Base-by-base conservation (phyloP, 371 early-diverging fungal species). In the Parasitella parasitica region DNA sequence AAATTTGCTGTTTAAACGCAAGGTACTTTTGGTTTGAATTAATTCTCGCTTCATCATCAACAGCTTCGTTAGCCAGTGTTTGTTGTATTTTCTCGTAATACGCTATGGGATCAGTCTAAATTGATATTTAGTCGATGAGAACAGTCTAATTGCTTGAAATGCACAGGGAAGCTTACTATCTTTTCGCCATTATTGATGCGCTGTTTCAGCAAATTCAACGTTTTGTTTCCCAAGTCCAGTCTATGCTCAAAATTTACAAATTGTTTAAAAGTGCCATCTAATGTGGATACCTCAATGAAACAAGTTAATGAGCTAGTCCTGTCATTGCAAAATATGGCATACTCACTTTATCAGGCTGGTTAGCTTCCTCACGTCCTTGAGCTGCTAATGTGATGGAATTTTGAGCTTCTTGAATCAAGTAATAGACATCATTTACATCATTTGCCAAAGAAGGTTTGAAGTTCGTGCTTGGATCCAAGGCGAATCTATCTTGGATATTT, bases 1-100 rank as follows among this genome's bases (percentile, higher is more conserved):
- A 71, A 36, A 71, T 37, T n/a, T 15, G 30, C 20, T 71, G 67
- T 57, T 55, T 59, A 54, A 63, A 71, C 0, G 12, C 7, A 22
- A 39, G 20, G 13, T 60, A 63, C 15, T 15, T 51, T 0, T 48
- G 30, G 30, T 61, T 49, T 12, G 50, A 39, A 16, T 34, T 16
- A 30, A 63, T 63, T 41, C 57, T 60, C 1, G 39, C 41, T 6
- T 56, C 58, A 4, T 66, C 63, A 18, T 27, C 38, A 30, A 16
- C 4, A 22, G 39, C 30, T 15, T 52, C 38, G 1, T 34, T 41
- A 0, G 55, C 20, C 0, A 24, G 9, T 30, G 18, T 28, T 24
- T 22, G 28, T 18, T 36, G 16, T 12, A 56, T 22, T 12, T 54
- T 38, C 35, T 58, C 20, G 16, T 66, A 49, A 20, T 59, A 51